Evolutionary conservation across 2,329 filamentous ascomycete species (phyloP), one percentile per base, ranked within the genome.

Genomic region (Alternaria brassicae): DNA sequence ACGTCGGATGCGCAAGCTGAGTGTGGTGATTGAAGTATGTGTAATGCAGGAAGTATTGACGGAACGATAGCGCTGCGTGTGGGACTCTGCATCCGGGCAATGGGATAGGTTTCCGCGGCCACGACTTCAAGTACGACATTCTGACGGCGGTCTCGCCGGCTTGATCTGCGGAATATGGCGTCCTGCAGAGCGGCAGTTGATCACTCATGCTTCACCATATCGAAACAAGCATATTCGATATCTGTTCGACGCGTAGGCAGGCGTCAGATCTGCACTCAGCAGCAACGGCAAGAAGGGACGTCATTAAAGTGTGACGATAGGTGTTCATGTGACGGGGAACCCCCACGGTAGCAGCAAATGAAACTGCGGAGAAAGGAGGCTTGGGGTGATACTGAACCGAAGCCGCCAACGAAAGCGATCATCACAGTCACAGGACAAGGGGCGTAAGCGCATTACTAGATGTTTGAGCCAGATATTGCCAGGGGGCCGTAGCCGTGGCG

Each of bases 391-490:
- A 61, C 62, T 48, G 65, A 55, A 56, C 15, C 48, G 61, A 39
- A 50, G 50, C 45, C 41, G 36, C 28, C 50, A 50, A 34, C 60
- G 56, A 44, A 66, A 37, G 61, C 62, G 64, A 70, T 69, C 67
- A 63, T 67, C 67, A 67, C 59, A 65, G 60, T 74, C 72, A 74
- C 70, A 70, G 66, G 65, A 65, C 52, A 60, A 58, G 55, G 55
- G 55, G 34, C 41, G 64, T 68, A 53, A 72, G 68, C 56, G 68
- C 62, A 73, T 69, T 78, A 80, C 79, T 79, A 67, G 72, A 74
- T 58, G 74, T 60, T 76, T 63, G 74, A 73, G 36, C 47, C 37
- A 66, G 32, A 75, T 79, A 75, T 76, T 78, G 53, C 77, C 76
- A 71, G 79, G 79, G 53, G 70, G 59, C 51, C 66, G 65, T 62